Base-by-base conservation (phyloP, 164 flowering plant genomes). In the Liriodendron chinense region DNA sequence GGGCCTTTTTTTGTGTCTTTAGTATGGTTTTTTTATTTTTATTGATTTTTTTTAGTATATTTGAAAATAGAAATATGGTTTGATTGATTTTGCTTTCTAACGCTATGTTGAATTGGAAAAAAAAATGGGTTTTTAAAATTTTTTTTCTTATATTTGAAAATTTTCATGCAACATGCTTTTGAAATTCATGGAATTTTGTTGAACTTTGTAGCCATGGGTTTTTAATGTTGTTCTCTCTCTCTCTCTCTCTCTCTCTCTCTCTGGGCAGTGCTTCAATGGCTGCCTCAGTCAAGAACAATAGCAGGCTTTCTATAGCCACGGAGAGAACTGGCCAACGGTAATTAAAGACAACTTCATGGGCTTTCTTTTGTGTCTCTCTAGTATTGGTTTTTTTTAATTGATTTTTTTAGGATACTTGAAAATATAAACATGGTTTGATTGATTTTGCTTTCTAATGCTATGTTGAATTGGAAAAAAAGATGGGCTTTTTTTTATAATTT, bases 271-370 rank as follows among this genome's bases (percentile, higher is more conserved):
- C 12, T 12, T 26, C 50, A 1, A 80, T 77, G 77, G 79, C 87
- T 25, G 24, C 87, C 65, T 62, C 85, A 34, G 64, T 71, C 9
- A 84, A 78, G 61, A 79, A 62, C 79, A 78, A 28, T 18, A 34
- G 72, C 47, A 87, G 87, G 68, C 74, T 84, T 43, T 93, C 97
- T 26, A 12, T 4, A 34, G 43, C 7, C 43, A 34, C 0, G 43
- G 43, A 34, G 43, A 34, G 43, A 34, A 34, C 0, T 34, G 43
- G 43, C 43, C 43, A 34, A 34, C 5, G 43, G 43, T 34, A 34
- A 34, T 12, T 25, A 1, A 65, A 65, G 13, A 67, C 21, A 67
- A 67, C 22, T n/a, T 64, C 67, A 64, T 24, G 67, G 25, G 34
- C 13, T 23, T 64, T 9, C 22, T 16, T 8, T 53, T 53, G 59